These are phyloP conservation scores for Voacanga thouarsii DNA, from an alignment of 257 asterid species.

Conservation along the genomic window DNA sequence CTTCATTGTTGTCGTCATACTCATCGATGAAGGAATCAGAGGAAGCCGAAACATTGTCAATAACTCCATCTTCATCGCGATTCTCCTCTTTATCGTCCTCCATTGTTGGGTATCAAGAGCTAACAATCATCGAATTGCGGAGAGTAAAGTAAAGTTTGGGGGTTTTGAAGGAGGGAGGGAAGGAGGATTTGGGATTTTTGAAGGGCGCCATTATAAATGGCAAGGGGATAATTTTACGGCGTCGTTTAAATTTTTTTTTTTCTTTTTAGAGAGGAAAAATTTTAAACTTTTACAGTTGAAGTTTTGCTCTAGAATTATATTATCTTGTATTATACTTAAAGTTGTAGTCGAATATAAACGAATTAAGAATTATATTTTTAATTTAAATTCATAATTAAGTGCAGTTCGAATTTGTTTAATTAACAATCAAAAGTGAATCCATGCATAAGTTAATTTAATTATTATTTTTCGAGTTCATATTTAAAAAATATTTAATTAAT, in stretches of 20 bases:
- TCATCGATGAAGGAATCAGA: constrained; percentile 35
- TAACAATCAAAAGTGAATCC: too few species aligned
- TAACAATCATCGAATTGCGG: too few species aligned
- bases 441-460: too few species aligned
- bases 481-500: too few species aligned
- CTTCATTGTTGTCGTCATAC: constrained; percentile 26
- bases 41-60: constrained; percentile 19
- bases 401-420: too few species aligned
- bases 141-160: neutral
- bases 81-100: constrained; percentile 15
- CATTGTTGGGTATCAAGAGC: neutral
- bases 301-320: too few species aligned
- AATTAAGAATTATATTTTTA: too few species aligned
- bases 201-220: constrained; percentile 3
- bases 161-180: neutral
- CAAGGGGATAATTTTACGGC: neutral
- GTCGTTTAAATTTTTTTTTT: neutral
- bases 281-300: too few species aligned
- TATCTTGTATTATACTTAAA: too few species aligned
- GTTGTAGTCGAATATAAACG: too few species aligned
- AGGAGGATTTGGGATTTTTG: neutral
- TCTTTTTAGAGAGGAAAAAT: neutral
- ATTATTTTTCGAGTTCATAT: too few species aligned
- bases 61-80: constrained; percentile 5
- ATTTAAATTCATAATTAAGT: too few species aligned